Evolutionary conservation across 495 filamentous ascomycete genomes (phyloP).

Genomic region (Talaromyces stipitatus): DNA sequence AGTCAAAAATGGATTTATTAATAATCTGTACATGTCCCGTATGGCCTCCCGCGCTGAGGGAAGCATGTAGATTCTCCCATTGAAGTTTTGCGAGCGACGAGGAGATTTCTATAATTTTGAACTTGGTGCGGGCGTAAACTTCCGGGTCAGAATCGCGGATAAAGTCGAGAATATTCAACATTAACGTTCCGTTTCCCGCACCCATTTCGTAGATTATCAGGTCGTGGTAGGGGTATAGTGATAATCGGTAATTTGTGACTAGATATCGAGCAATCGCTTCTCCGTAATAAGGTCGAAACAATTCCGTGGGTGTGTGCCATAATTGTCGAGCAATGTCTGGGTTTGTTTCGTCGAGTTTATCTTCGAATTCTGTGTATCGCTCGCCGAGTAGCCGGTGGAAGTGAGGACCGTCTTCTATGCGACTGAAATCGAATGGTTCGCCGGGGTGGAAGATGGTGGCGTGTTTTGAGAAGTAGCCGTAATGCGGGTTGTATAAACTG

Average conservation of each 20-base stretch:
- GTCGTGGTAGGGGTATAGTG: conserved; percentile 90
- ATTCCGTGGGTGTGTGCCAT: conserved; percentile 97
- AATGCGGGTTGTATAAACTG: conserved; percentile 92
- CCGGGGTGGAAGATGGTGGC: conserved; percentile 92
- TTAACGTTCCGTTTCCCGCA: conserved; percentile 93
- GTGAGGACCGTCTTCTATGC: conserved; percentile 69
- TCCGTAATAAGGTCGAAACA: conserved; percentile 94
- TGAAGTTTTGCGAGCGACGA: conserved; percentile 71
- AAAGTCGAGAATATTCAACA: conserved; percentile 96
- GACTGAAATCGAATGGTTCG: conserved; percentile 85
- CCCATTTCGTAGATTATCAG: conserved; percentile 99
- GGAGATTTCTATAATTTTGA: conserved; percentile 93
- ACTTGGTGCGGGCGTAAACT: conserved; percentile 91
- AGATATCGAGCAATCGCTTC: conserved; percentile 94
- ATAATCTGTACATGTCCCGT: conserved; percentile 82
- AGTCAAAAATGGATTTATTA: conserved; percentile 91
- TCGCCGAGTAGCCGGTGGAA: conserved; percentile 70
- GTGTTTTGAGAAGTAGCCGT: conserved; percentile 97
- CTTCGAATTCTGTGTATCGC: conserved; percentile 84
- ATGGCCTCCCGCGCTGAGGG: conserved; percentile 64
- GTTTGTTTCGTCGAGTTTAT: conserved; percentile 63
- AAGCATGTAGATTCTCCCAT: conserved; percentile 55
- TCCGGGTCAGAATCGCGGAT: conserved; percentile 83
- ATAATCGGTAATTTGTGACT: conserved; percentile 89
- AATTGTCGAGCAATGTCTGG: conserved; percentile 77